phyloP scores from a whole-genome alignment of 2,329 filamentous ascomycete genomes.

The Lachnellula willkommii region DNA sequence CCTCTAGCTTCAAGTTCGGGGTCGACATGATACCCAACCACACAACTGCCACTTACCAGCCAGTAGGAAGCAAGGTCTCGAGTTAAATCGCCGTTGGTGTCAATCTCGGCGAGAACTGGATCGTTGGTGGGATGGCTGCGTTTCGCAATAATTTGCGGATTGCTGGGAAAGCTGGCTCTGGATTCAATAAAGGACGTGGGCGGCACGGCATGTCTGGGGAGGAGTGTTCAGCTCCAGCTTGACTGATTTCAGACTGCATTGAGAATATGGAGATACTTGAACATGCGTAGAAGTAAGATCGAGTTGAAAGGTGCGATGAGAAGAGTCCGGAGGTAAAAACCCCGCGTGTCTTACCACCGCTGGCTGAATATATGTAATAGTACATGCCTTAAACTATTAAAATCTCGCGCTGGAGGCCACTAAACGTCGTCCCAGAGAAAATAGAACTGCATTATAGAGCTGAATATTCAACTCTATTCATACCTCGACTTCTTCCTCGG shows the following conservation, averaged over 20 bases:
- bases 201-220: too few relatives aligned
- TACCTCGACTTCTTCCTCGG: slow-evolving; percentile 1
- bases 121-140: not conserved
- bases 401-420: not conserved
- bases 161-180: not conserved
- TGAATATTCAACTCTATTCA: not conserved
- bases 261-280: too few relatives aligned
- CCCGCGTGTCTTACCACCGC: too few relatives aligned
- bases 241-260: too few relatives aligned
- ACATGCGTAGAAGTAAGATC: too few relatives aligned
- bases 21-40: not conserved
- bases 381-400: too few relatives aligned
- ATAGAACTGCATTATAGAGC: not conserved
- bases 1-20: not conserved
- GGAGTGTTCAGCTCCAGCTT: too few relatives aligned
- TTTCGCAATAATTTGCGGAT: not conserved
- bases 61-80: not conserved
- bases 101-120: not conserved
- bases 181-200: too few relatives aligned
- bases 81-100: not conserved
- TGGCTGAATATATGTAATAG: too few relatives aligned
- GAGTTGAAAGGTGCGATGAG: too few relatives aligned
- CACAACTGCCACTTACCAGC: not conserved
- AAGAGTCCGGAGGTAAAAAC: too few relatives aligned
- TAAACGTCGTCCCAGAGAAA: not conserved